phyloP scores from a whole-genome alignment of 2,329 filamentous ascomycete species.

The Aspergillus japonicus region DNA sequence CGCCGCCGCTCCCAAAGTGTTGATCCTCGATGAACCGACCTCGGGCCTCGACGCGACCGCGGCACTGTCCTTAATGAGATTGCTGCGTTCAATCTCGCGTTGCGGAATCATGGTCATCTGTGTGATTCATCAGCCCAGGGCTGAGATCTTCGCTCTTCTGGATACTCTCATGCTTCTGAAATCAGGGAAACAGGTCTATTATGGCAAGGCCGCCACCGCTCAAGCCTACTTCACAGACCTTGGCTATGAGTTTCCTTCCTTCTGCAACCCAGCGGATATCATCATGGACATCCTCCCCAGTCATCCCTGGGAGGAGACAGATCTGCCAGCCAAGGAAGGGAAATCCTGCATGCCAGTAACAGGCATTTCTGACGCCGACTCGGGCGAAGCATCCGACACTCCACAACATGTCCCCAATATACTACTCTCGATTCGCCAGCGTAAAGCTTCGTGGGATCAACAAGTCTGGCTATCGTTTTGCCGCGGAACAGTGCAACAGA shows the following conservation, averaged over 20 bases:
- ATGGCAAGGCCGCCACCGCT: too few relatives aligned
- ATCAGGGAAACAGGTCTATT: constrained; percentile 56
- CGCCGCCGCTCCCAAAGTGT: constrained; percentile 56
- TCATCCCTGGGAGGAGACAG: constrained; percentile 11
- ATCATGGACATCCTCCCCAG: constrained; percentile 60
- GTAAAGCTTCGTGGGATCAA: constrained; percentile 50
- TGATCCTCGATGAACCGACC: constrained; percentile 57
- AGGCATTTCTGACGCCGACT: too few relatives aligned
- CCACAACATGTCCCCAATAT: too few relatives aligned
- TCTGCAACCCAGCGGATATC: constrained; percentile 57
- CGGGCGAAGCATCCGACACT: too few relatives aligned
- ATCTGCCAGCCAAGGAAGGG: too few relatives aligned
- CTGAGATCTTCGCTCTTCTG: constrained; percentile 59
- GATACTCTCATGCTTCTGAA: constrained; percentile 58
- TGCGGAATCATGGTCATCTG: constrained; percentile 59
- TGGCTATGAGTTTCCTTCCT: constrained; percentile 51
- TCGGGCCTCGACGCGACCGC: constrained; percentile 56
- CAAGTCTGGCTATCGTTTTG: constrained; percentile 56
- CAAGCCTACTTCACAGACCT: constrained; percentile 42
- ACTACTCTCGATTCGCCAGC: constrained; percentile 10
- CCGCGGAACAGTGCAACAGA: constrained; percentile 58
- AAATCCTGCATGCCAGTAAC: too few relatives aligned
- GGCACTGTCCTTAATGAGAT: constrained; percentile 56
- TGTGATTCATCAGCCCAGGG: constrained; percentile 61
- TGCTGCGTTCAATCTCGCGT: constrained; percentile 54